These are phyloP conservation scores for Cyclocybe aegerita DNA, from an alignment of 768 basidiomycete genomes.

Conservation along the genomic window DNA sequence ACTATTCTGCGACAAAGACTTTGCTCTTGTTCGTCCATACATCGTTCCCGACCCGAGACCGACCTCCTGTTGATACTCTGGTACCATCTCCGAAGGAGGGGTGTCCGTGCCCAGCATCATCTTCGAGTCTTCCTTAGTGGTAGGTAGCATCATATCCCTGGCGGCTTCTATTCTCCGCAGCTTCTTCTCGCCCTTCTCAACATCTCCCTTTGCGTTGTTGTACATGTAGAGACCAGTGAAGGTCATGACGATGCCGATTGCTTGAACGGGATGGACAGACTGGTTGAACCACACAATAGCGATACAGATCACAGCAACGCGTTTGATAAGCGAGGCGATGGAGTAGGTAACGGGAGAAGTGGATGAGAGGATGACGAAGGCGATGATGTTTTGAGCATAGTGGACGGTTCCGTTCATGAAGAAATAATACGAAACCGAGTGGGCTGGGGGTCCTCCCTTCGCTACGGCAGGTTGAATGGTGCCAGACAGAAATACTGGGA, in stretches of 20 bases:
- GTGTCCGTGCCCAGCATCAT: conserved; percentile 44
- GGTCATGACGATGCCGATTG: conserved; percentile 85
- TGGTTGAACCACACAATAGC: conserved; percentile 98
- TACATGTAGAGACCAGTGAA: conserved; percentile 94
- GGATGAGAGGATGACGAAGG: conserved; percentile 92
- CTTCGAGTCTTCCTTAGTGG: conserved; percentile 58
- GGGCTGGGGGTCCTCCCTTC: conserved; percentile 45
- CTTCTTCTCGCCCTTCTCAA: conserved; percentile 90
- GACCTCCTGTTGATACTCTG: conserved; percentile 27
- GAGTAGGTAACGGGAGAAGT: conserved; percentile 99
- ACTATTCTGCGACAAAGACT: conserved; percentile 22
- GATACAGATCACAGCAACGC: conserved; percentile 96
- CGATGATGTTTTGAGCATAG: conserved; percentile 96
- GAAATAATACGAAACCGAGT: conserved; percentile 78
- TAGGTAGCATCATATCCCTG: conserved; percentile 67
- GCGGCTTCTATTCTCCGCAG: conserved; percentile 76
- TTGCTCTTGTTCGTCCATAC: conserved; percentile 36
- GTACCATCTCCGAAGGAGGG: conserved; percentile 26
- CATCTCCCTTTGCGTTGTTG: conserved; percentile 90
- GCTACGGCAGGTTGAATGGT: conserved; percentile 41
- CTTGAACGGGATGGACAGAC: conserved; percentile 80
- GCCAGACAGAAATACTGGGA: conserved; percentile 60
- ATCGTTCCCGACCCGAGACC: conserved; percentile 35
- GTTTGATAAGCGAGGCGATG: conserved; percentile 96
- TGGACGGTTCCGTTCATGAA: conserved; percentile 95